Conservation (phyloP, 371 early-diverging fungal species). For the Phascolomyces articulosus region DNA sequence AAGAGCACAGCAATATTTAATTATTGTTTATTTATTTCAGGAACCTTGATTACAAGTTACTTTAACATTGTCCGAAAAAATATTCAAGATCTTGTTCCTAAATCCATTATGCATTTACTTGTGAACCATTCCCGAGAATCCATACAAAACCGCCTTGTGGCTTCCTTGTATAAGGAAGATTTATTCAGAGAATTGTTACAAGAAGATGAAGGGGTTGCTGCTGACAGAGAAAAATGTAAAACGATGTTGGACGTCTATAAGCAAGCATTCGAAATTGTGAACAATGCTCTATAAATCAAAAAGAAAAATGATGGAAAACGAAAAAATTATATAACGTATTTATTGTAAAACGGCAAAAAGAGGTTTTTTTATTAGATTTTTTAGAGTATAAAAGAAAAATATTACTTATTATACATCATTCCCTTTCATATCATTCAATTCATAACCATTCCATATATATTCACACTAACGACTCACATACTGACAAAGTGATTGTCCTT, state of each 20-base stretch:
- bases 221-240: conserved; percentile 83
- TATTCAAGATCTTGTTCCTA: conserved; percentile 90
- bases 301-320: too few relatives aligned
- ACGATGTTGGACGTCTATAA: conserved; percentile 83
- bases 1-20: not conserved
- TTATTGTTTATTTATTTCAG: conserved; percentile 34
- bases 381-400: too few relatives aligned
- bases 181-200: conserved; percentile 75
- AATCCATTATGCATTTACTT: conserved; percentile 88
- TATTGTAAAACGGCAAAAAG: too few relatives aligned
- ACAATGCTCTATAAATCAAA: conserved; percentile 63
- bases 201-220: conserved; percentile 82
- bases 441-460: too few relatives aligned
- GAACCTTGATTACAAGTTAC: conserved; percentile 32
- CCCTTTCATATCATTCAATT: too few relatives aligned
- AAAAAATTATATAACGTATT: too few relatives aligned
- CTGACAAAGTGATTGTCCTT: too few relatives aligned
- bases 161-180: conserved; percentile 83
- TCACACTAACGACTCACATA: too few relatives aligned
- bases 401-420: too few relatives aligned
- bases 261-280: conserved; percentile 82
- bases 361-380: too few relatives aligned
- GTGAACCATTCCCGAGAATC: conserved; percentile 78
- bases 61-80: conserved; percentile 61
- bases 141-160: conserved; percentile 86